A percentile compares a stretch with the other conserved stretches of the same genome.
phyloP scores from a whole-genome alignment of 139 green algal species.

The Edaphochlamys debaryana region DNA sequence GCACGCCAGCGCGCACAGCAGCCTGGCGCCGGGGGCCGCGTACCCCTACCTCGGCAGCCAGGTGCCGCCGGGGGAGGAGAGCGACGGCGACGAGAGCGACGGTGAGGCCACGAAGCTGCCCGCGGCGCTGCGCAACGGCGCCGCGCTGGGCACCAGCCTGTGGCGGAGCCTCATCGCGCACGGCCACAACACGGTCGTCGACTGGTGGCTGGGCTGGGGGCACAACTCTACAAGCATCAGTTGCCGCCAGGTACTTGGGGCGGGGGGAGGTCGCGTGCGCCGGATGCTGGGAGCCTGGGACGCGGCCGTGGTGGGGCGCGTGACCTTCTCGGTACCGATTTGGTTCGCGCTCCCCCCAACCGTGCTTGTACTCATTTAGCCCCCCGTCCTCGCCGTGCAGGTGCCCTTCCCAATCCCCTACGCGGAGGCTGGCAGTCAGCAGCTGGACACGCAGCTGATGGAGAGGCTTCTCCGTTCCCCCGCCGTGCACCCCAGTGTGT shows the following conservation, averaged over 20 bases:
- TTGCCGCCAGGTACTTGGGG: constrained; percentile 16
- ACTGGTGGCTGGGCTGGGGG: not conserved
- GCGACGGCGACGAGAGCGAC: no score
- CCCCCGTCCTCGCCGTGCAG: not conserved
- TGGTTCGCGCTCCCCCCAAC: no score
- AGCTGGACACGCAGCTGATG: constrained; percentile 12
- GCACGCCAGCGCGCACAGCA: no score
- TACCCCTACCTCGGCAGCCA: no score
- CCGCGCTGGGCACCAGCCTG: not conserved
- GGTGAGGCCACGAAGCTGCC: no score
- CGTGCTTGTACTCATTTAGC: no score
- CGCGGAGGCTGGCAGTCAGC: not conserved
- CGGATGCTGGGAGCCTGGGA: no score
- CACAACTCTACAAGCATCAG: not conserved
- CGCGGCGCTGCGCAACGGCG: not conserved
- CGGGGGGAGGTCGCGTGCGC: no score
- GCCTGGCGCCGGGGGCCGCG: no score
- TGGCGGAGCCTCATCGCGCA: not conserved
- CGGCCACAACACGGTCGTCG: constrained; percentile 10
- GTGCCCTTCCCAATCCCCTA: constrained; percentile 1
- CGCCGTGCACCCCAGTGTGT: not conserved
- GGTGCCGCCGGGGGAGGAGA: no score
- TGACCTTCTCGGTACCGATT: no score
- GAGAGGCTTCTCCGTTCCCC: not conserved
- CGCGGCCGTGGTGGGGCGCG: no score